Base-by-base conservation (phyloP, 352 stramenopile species). In the Globisporangium nunn region DNA sequence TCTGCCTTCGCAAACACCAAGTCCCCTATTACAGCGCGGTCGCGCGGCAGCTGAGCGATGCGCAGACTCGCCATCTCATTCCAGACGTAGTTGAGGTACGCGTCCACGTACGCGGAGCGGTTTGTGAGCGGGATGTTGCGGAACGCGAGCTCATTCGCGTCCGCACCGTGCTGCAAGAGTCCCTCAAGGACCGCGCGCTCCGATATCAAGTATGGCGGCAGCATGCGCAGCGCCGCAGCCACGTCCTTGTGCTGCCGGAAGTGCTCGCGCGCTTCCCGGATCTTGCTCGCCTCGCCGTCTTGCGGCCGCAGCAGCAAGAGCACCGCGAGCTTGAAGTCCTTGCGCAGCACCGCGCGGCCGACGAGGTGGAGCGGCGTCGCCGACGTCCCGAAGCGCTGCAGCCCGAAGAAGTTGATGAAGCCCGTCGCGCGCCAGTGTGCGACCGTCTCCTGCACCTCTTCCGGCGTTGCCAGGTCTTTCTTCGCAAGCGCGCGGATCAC, bases 331-430 rank as follows among this genome's bases (percentile, higher is more conserved):
- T 97, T 93, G 66, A 94, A 98, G 59, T 98, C 89, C 58, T 95
- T 95, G 48, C 92, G 91, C 33, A 99, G 59, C 59, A 98, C 78
- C 2, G 91, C 81, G 28, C 96, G 90, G 4, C 96, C 96, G 40
- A 98, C 76, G 39, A 86, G 37, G 50, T 91, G 77, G 43, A 70
- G 79, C 3, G 70, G 92, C 77, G 81, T 98, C 61, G 72, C 81
- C 41, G 68, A 92, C 74, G 68, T 96, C 69, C 79, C 95, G 71
- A 97, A 99, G 73, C 90, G 78, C 68, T 98, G 93, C 59, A 98
- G 87, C 8, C 96, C 95, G 67, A 98, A 98, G 73, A 98, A 98
- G 64, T 99, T 99, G 56, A 98, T 89, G 64, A 98, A 98, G 3
- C 96, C 96, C 31, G 68, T 65, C 8, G 45, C 40, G 30, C 71